phyloP scores from a whole-genome alignment of 208 protist species.

The Leishmania arabica region DNA sequence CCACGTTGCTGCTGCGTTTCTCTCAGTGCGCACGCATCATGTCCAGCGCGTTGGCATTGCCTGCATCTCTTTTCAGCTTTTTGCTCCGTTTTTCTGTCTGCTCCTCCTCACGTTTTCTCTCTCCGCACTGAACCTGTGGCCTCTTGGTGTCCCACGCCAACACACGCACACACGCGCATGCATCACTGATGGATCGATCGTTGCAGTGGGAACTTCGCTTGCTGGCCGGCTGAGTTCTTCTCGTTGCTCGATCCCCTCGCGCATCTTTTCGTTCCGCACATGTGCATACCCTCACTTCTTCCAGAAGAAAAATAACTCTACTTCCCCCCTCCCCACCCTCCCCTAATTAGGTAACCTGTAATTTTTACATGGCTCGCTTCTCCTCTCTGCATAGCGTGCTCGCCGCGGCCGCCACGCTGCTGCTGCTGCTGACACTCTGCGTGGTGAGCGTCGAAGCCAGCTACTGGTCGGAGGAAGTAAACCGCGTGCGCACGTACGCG shows the following conservation, averaged over 20 bases:
- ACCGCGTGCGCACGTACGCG: constrained; percentile 47
- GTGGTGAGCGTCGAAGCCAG: constrained; percentile 21
- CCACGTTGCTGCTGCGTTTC: neutral
- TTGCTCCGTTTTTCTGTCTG: neutral
- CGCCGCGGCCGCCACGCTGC: constrained; percentile 10
- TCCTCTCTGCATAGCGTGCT: constrained; percentile 2
- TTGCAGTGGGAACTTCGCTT: neutral
- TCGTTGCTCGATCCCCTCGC: neutral
- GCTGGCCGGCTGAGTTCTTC: neutral
- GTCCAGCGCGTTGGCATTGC: neutral
- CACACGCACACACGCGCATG: neutral
- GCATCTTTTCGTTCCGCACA: neutral
- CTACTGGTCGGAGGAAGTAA: constrained; percentile 50
- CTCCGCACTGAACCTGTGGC: neutral
- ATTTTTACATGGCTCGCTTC: constrained; percentile 11
- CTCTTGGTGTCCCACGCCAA: neutral
- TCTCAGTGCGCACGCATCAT: neutral
- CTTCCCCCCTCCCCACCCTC: too few species aligned
- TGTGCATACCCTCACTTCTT: neutral
- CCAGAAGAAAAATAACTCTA: neutral
- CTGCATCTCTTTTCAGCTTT: neutral
- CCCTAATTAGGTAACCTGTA: neutral
- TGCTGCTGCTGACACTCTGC: constrained; percentile 18
- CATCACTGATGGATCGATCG: neutral
- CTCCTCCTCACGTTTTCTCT: neutral